A percentile compares a stretch with the other conserved stretches of the same genome.
Conservation (phyloP, 768 basidiomycete genomes). For the Paxillus rubicundulus region DNA sequence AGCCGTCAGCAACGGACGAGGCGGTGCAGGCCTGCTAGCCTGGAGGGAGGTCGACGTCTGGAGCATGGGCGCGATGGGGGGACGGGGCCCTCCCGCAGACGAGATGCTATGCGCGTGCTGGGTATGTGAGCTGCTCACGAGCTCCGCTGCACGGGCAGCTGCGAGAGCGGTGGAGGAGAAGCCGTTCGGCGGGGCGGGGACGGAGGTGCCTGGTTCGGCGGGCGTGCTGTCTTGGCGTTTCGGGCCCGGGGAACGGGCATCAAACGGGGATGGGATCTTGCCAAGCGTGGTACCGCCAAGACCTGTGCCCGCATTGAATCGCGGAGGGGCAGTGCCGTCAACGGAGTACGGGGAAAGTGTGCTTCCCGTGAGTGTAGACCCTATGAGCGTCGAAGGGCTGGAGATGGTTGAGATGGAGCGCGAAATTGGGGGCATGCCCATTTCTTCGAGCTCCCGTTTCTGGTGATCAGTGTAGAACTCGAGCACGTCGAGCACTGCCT, state of each 20-base stretch:
- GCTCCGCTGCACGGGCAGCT: slow-evolving; percentile 60
- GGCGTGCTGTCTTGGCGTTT: slow-evolving; percentile 50
- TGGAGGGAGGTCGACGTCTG: slow-evolving; percentile 42
- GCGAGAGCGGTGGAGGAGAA: slow-evolving; percentile 45
- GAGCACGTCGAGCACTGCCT: slow-evolving; percentile 94
- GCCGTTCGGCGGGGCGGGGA: slow-evolving; percentile 32
- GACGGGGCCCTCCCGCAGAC: slow-evolving; percentile 30
- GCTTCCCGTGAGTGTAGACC: slow-evolving; percentile 23
- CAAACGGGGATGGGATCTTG: slow-evolving; percentile 41
- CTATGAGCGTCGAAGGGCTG: slow-evolving; percentile 32
- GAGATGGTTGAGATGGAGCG: slow-evolving; percentile 22
- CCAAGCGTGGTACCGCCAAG: slow-evolving; percentile 64
- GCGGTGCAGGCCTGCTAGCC: slow-evolving; percentile 64
- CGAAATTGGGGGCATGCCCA: slow-evolving; percentile 33
- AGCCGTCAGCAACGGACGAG: slow-evolving; percentile 59
- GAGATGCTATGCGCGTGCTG: slow-evolving; percentile 41
- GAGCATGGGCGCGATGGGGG: slow-evolving; percentile 24
- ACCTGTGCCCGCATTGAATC: slow-evolving; percentile 91
- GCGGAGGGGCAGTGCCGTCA: slow-evolving; percentile 51
- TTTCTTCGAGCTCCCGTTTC: slow-evolving; percentile 85
- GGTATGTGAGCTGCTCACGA: slow-evolving; percentile 53
- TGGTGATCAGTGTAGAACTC: slow-evolving; percentile 99
- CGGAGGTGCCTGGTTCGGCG: slow-evolving; percentile 24
- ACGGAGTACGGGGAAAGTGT: slow-evolving; percentile 34
- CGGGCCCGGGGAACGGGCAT: slow-evolving; percentile 33